Base-by-base conservation (phyloP, 306 rosid species). In the Elaeagnus macrophylla region DNA sequence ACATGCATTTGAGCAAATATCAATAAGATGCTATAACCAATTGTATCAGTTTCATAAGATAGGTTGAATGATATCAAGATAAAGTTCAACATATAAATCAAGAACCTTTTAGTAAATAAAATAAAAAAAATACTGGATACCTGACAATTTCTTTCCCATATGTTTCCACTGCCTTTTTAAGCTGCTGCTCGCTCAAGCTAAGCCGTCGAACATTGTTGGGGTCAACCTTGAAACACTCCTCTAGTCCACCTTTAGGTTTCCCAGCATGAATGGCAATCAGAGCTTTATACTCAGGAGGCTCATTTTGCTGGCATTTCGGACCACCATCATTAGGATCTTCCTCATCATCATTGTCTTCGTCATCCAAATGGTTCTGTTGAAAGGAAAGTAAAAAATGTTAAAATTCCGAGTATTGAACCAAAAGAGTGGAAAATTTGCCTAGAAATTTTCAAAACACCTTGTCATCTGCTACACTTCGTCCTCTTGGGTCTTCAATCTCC, bases 191-290 rank as follows among this genome's bases (percentile, higher is more conserved):
- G 48, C 99, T 88, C 81, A 93, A 82, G 81, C 99, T 93, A 52
- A 93, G 66, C 50, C 99, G 99, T 49, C 84, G 76, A 47, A 80
- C 96, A 75, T 80, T 87, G 54, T 87, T 72, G 48, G 94, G 90
- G 76, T 84, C 99, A 61, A 84, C 81, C 74, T 70, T 80, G 70
- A 93, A 85, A 56, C 89, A 75, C 46, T 82, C 88, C 0, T 36
- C 65, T 64, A 88, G 40, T 53, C 99, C 99, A 66, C 99, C 99
- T 79, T 93, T 88, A 39, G 99, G 85, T 73, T 85, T 87, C 57
- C 99, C 96, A 61, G 99, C 93, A 75, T 93, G 96, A 84, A 93
- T 81, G 71, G 99, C 89, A 62, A 93, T 93, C 57, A 93, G 71
- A 50, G 52, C 71, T 69, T 67, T 77, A 66, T 93, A 93, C 58